These are phyloP conservation scores for Juglanconis juglandina DNA, from an alignment of 2,329 filamentous ascomycete species.

Conservation along the genomic window DNA sequence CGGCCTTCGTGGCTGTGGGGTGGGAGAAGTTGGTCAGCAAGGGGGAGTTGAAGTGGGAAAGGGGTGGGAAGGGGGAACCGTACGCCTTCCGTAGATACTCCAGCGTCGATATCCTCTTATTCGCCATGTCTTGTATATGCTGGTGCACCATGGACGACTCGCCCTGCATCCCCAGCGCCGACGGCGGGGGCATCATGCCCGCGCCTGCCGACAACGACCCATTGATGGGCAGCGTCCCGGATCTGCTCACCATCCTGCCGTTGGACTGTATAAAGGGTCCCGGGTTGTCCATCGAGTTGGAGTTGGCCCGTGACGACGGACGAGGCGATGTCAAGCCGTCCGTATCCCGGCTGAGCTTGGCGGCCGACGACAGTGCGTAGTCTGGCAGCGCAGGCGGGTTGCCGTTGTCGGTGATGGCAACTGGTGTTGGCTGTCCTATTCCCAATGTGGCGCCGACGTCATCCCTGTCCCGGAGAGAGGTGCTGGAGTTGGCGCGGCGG, in stretches of 20 bases:
- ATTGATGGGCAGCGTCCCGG: constrained; percentile 32
- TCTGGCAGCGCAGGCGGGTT: constrained; percentile 51
- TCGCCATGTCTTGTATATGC: constrained; percentile 78
- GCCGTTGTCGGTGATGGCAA: constrained; percentile 41
- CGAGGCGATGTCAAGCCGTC: neutral
- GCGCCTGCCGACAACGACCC: constrained; percentile 23
- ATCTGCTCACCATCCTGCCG: constrained; percentile 42
- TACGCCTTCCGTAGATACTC: constrained; percentile 92
- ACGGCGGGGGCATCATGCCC: constrained; percentile 26
- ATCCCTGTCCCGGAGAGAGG: constrained; percentile 14
- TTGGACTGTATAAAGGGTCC: constrained; percentile 25
- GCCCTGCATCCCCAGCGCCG: constrained; percentile 30
- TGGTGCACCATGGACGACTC: constrained; percentile 51
- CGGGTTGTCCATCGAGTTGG: constrained; percentile 1
- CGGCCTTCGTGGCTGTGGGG: constrained; percentile 76
- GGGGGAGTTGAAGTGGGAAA: neutral
- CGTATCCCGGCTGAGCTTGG: constrained; percentile 20
- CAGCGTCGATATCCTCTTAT: constrained; percentile 89
- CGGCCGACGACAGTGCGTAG: constrained; percentile 48
- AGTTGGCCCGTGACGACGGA: neutral
- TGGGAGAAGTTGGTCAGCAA: neutral
- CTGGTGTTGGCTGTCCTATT: constrained; percentile 1
- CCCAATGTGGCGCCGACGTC: constrained; percentile 4
- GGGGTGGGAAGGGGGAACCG: constrained; percentile 32
- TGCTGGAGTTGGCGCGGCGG: constrained; percentile 14